Percentiles rank a stretch among this genome's conserved stretches.
phyloP scores from a whole-genome alignment of 345 rosid genomes.

The Mercurialis annua region DNA sequence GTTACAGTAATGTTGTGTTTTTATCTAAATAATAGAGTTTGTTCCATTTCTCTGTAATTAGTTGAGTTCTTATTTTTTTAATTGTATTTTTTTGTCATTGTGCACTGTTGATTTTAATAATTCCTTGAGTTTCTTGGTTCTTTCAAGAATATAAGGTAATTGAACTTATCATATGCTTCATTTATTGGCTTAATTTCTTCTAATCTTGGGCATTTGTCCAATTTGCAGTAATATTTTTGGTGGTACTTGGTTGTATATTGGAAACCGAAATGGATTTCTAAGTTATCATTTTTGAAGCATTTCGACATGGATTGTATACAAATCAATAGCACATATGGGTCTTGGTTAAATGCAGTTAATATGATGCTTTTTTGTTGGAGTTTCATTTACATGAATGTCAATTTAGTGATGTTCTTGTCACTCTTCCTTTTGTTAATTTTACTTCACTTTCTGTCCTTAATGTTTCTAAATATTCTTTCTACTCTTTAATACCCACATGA shows the following conservation, averaged over 20 bases:
- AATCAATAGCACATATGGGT: not conserved
- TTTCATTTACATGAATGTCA: slow-evolving; percentile 23
- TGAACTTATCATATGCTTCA: slow-evolving; percentile 24
- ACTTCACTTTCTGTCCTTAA: slow-evolving; percentile 54
- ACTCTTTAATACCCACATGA: slow-evolving; percentile 40
- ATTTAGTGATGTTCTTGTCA: slow-evolving; percentile 3
- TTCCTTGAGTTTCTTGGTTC: slow-evolving; percentile 27
- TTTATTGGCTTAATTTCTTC: slow-evolving; percentile 13
- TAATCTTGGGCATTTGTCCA: slow-evolving; percentile 26
- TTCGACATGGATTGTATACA: slow-evolving; percentile 18
- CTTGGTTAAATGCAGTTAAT: slow-evolving; percentile 29
- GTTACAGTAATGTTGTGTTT: too few relatives aligned
- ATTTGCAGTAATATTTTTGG: not conserved
- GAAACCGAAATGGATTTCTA: slow-evolving; percentile 1
- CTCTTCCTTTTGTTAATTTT: slow-evolving; percentile 28
- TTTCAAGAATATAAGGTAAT: slow-evolving; percentile 18
- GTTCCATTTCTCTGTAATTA: too few relatives aligned
- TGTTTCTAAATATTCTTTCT: slow-evolving; percentile 45
- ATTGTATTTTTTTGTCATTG: too few relatives aligned
- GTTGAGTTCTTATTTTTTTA: too few relatives aligned
- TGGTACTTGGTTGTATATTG: not conserved
- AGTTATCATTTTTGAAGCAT: slow-evolving; percentile 20
- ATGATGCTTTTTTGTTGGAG: slow-evolving; percentile 31
- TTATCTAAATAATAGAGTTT: too few relatives aligned
- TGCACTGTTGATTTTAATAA: too few relatives aligned